Evolutionary conservation across 768 basidiomycete genomes (phyloP), one percentile per base, ranked within the genome.

Genomic region (Suillus subaureus): DNA sequence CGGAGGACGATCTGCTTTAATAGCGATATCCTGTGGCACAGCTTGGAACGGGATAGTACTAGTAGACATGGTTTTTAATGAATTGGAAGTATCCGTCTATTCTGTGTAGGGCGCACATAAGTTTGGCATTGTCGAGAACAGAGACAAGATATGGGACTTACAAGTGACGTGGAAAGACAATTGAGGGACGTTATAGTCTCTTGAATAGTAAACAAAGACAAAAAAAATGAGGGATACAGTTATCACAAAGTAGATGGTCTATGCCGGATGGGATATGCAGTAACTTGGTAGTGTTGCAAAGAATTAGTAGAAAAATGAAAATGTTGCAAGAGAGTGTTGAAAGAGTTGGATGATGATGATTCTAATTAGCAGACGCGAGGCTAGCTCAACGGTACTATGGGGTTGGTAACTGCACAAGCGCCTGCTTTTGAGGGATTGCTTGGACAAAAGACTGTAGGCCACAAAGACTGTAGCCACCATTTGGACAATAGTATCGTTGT

Each of bases 401-500:
- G 18, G n/a, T 7, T 61, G 15, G 4, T 26, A 16, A 31, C 33
- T 40, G 16, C n/a, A 35, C 35, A 40, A 47, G 21, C 16, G 61
- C 54, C 49, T 58, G 52, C 64, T 65, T 77, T 67, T 67, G 66
- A 68, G 64, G 23, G 18, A 42, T 62, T 16, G 15, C 23, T 15
- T 61, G 61, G 51, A 69, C 68, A 69, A 69, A 67, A 69, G 64
- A 52, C 49, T 35, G 54, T 47, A 31, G 15, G n/a, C 28, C 71
- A 66, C 67, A 47, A 69, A 68, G 62, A 51, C 26, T 45, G n/a
- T 13, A 28, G 57, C 62, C 37, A 43, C 47, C 61, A 43, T 49
- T 26, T 13, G 35, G 56, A 77, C 74, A 76, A 77, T 77, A 65
- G 61, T 1, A 18, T 43, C n/a, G 31, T 43, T n/a, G 37, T 37